phyloP scores from a whole-genome alignment of 1,139 yeast genomes.

The Hyphopichia fennica region DNA sequence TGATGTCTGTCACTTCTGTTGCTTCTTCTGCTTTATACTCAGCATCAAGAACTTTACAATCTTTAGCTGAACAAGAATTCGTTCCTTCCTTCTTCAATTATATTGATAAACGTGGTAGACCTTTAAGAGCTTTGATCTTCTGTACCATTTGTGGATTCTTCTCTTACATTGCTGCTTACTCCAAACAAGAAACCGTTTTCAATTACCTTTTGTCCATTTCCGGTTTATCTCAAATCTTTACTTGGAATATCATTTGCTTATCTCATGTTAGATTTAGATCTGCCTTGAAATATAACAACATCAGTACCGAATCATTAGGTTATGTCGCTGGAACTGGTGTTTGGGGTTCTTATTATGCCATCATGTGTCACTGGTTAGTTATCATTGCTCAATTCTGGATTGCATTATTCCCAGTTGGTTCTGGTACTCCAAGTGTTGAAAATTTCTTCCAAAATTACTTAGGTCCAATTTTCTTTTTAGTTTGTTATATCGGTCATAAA shows the following conservation, averaged over 20 bases:
- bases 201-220: slow-evolving; percentile 46
- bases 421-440: slow-evolving; percentile 26
- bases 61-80: slow-evolving; percentile 43
- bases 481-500: slow-evolving; percentile 38
- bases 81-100: slow-evolving; percentile 44
- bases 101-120: slow-evolving; percentile 45
- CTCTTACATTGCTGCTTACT: slow-evolving; percentile 39
- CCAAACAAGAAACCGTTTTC: slow-evolving; percentile 42
- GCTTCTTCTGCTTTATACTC: slow-evolving; percentile 47
- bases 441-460: slow-evolving; percentile 39
- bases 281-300: slow-evolving; percentile 38
- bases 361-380: slow-evolving; percentile 33
- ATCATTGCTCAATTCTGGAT: slow-evolving; percentile 46
- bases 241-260: slow-evolving; percentile 43
- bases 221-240: slow-evolving; percentile 43
- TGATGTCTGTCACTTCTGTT: slow-evolving; percentile 46
- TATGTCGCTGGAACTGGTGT: slow-evolving; percentile 43
- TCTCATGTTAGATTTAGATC: slow-evolving; percentile 44
- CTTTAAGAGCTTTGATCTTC: slow-evolving; percentile 37
- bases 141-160: slow-evolving; percentile 31
- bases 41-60: slow-evolving; percentile 43
- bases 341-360: slow-evolving; percentile 38
- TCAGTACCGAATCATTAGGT: slow-evolving; percentile 36
- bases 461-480: slow-evolving; percentile 34
- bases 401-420: slow-evolving; percentile 39